Evolutionary conservation across 1,284 basidiomycete species (phyloP).

Genomic region (Apiotrichum domesticum): DNA sequence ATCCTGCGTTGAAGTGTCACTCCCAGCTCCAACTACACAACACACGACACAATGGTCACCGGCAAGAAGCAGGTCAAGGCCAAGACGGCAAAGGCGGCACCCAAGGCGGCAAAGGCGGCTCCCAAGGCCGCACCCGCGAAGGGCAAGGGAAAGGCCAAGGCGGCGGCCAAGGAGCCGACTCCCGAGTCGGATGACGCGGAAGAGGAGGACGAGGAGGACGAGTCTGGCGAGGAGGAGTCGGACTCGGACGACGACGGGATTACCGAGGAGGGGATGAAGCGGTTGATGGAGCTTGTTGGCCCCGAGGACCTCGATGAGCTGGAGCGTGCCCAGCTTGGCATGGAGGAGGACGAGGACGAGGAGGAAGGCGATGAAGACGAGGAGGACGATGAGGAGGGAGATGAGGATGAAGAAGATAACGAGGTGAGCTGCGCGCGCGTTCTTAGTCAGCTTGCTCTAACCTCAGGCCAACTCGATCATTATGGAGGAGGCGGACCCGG

Average conservation of each 20-base stretch:
- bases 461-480: conserved; percentile 33
- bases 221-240: conserved; percentile 51
- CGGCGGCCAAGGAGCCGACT: conserved; percentile 9
- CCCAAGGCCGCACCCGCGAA: conserved; percentile 15
- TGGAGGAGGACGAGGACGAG: conserved; percentile 24
- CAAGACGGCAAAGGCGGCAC: conserved; percentile 13
- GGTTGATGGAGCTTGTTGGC: conserved; percentile 59
- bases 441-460: neutral
- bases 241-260: conserved; percentile 74
- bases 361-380: conserved; percentile 70
- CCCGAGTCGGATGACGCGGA: conserved; percentile 6
- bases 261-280: conserved; percentile 71
- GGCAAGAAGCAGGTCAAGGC: conserved; percentile 28
- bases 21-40: neutral
- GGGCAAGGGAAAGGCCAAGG: conserved; percentile 22
- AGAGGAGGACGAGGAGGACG: conserved; percentile 24
- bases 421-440: conserved; percentile 45
- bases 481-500: conserved; percentile 46
- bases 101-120: conserved; percentile 14
- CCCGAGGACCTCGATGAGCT: conserved; percentile 48
- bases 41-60: conserved; percentile 26
- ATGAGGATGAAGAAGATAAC: conserved; percentile 53
- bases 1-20: too few species aligned
- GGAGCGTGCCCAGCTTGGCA: conserved; percentile 28
- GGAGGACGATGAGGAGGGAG: conserved; percentile 59